phyloP scores from a whole-genome alignment of 176 grass and related monocot genomes.

The Aegilops longissima region DNA sequence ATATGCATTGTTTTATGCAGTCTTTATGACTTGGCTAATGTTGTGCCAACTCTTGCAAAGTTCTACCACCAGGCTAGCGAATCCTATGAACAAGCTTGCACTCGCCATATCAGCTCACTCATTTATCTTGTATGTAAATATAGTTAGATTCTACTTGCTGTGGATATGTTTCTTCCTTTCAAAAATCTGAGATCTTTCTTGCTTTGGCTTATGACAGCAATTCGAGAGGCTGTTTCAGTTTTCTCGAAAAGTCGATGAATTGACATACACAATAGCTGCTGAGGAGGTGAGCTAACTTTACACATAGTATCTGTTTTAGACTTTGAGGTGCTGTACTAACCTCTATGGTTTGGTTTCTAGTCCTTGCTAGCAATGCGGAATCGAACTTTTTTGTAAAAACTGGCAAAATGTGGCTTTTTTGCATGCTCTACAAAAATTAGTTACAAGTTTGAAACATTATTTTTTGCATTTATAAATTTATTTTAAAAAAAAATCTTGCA shows the following conservation, averaged over 20 bases:
- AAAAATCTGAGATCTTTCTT: conserved; percentile 29
- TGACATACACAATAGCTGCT: conserved; percentile 74
- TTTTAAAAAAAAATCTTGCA: neutral
- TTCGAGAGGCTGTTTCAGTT: conserved; percentile 94
- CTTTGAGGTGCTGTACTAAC: neutral
- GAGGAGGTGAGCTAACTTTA: conserved; percentile 72
- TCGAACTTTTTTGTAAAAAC: conserved; percentile 10
- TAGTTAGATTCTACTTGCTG: conserved; percentile 8
- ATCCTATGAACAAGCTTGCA: conserved; percentile 95
- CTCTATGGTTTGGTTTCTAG: neutral
- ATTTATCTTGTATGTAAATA: conserved; percentile 82
- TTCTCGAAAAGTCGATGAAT: conserved; percentile 84
- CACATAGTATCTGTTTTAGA: conserved; percentile 15
- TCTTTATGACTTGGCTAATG: conserved; percentile 95
- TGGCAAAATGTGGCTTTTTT: neutral
- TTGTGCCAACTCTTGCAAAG: conserved; percentile 78
- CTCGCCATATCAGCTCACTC: conserved; percentile 79
- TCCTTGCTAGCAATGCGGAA: neutral
- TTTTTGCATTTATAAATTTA: neutral
- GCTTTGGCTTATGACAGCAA: conserved; percentile 62
- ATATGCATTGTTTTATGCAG: conserved; percentile 55
- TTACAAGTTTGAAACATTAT: neutral
- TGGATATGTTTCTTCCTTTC: conserved; percentile 25
- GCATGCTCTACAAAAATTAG: neutral
- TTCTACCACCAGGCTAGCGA: conserved; percentile 91